These are phyloP conservation scores for Globisporangium lucens DNA, from an alignment of 352 stramenopile genomes.

Conservation along the genomic window DNA sequence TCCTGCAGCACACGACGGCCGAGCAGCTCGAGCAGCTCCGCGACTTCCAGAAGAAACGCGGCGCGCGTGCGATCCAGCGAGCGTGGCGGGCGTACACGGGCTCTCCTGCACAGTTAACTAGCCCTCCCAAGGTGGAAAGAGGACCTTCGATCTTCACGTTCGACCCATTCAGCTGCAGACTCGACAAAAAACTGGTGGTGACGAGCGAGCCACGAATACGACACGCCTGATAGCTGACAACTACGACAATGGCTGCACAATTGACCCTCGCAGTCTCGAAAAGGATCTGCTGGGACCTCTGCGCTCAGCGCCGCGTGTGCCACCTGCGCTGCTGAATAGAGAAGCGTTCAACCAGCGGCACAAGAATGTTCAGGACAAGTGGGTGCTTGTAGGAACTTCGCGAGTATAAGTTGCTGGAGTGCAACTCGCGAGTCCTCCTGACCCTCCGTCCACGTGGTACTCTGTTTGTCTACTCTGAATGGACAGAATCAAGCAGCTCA, in stretches of 20 bases:
- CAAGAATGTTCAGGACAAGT: slow-evolving; percentile 32
- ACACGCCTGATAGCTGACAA: not conserved
- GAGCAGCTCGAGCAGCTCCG: slow-evolving; percentile 42
- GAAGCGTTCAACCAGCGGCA: slow-evolving; percentile 25
- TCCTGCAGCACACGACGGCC: slow-evolving; percentile 55
- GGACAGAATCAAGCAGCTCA: slow-evolving; percentile 9
- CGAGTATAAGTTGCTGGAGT: too few relatives aligned
- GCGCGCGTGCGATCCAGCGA: slow-evolving; percentile 41
- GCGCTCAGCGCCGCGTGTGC: not conserved
- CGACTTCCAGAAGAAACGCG: slow-evolving; percentile 38
- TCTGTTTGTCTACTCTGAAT: too few relatives aligned
- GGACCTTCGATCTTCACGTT: slow-evolving; percentile 29
- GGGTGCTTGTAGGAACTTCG: not conserved
- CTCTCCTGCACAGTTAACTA: not conserved
- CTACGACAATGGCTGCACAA: slow-evolving; percentile 5
- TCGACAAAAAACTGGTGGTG: not conserved
- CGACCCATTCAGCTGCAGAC: slow-evolving; percentile 22
- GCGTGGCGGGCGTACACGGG: slow-evolving; percentile 29
- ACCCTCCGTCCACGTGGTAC: too few relatives aligned
- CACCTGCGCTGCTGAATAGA: not conserved
- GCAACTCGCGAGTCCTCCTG: too few relatives aligned
- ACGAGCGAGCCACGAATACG: not conserved
- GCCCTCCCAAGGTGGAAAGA: not conserved
- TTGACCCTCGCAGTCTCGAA: not conserved
- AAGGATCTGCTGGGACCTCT: slow-evolving; percentile 13